Conservation (phyloP, 176 grass and related monocot species). For the Oryza australiensis region DNA sequence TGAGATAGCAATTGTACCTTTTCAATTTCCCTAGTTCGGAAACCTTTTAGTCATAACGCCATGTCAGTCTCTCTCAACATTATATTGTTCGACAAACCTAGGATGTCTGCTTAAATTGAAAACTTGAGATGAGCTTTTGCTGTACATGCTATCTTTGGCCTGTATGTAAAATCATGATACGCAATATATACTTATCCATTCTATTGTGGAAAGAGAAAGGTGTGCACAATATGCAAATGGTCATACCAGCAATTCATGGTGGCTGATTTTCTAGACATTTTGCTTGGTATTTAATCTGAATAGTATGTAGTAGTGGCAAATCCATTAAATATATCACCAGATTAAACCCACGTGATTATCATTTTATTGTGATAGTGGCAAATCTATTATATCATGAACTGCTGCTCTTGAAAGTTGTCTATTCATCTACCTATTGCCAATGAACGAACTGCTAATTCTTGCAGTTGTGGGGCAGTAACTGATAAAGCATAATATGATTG, state of each 20-base stretch:
- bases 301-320: not conserved
- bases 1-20: not conserved
- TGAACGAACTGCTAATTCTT: not conserved
- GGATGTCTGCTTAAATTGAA: not conserved
- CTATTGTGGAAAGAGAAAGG: not conserved
- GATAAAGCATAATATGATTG: not conserved
- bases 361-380: not conserved
- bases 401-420: not conserved
- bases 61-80: not conserved
- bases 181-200: not conserved
- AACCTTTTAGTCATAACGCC: not conserved
- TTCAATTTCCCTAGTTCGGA: not conserved
- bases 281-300: not conserved
- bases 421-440: not conserved
- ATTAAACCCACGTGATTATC: not conserved
- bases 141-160: not conserved
- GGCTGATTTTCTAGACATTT: not conserved
- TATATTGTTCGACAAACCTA: not conserved
- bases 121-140: not conserved
- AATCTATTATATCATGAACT: not conserved
- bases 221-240: not conserved
- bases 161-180: not conserved
- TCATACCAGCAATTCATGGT: not conserved
- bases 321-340: not conserved
- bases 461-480: not conserved